phyloP scores from a whole-genome alignment of 139 green algal species.

The Chlamydomonas incerta region DNA sequence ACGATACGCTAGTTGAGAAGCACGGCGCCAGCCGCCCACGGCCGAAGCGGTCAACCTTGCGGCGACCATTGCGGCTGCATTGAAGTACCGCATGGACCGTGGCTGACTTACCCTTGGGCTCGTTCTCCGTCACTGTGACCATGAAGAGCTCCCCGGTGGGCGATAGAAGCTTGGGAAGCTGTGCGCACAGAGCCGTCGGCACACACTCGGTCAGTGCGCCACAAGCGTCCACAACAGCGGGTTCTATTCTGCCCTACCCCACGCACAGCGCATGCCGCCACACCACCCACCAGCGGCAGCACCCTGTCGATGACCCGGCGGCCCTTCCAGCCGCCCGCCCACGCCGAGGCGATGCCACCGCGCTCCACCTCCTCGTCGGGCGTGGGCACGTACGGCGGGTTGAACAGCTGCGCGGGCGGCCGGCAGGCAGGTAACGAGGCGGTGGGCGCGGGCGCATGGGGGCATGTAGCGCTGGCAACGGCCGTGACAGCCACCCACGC shows the following conservation, averaged over 20 bases:
- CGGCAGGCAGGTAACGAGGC: too few species aligned
- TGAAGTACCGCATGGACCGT: too few species aligned
- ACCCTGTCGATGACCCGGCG: slow-evolving; percentile 88
- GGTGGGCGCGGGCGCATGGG: too few species aligned
- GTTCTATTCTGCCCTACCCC: too few species aligned
- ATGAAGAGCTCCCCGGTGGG: slow-evolving; percentile 71
- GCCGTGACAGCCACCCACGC: too few species aligned
- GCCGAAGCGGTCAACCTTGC: too few species aligned
- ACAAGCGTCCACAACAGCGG: too few species aligned
- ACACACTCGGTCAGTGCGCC: too few species aligned
- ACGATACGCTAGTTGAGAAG: too few species aligned
- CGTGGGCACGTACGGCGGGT: slow-evolving; percentile 97
- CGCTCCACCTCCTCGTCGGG: slow-evolving; percentile 87
- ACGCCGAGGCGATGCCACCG: slow-evolving; percentile 80
- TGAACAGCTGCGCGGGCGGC: slow-evolving; percentile 88
- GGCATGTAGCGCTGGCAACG: too few species aligned
- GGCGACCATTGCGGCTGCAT: too few species aligned
- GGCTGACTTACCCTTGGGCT: slow-evolving; percentile 74
- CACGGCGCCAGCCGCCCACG: too few species aligned
- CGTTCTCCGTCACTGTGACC: slow-evolving; percentile 85
- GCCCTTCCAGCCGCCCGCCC: slow-evolving; percentile 87
- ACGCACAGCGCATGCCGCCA: background rate
- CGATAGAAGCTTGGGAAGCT: slow-evolving; percentile 71
- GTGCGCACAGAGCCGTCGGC: background rate
- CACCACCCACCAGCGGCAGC: slow-evolving; percentile 68